A percentile compares a stretch with the other conserved stretches of the same genome.
phyloP scores from a whole-genome alignment of 495 filamentous ascomycete genomes.

The Hypoxylon rickii region DNA sequence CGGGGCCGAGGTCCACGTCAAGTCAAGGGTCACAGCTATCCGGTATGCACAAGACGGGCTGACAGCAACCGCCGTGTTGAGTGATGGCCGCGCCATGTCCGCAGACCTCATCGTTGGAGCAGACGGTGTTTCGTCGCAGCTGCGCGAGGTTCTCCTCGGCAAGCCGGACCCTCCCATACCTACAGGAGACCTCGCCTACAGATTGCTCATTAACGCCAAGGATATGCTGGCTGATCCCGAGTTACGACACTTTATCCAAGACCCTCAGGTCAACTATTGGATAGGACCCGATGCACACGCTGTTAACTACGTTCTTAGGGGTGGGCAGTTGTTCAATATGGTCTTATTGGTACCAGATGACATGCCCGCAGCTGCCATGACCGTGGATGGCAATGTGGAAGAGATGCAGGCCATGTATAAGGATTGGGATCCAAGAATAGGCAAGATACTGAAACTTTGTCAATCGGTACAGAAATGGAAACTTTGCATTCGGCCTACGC shows the following conservation, averaged over 20 bases:
- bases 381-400: conserved; percentile 60
- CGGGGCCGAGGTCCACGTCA: conserved; percentile 55
- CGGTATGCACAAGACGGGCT: conserved; percentile 41
- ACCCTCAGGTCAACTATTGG: conserved; percentile 70
- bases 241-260: conserved; percentile 50
- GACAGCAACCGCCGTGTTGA: conserved; percentile 32
- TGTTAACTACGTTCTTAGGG: conserved; percentile 66
- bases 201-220: conserved; percentile 60
- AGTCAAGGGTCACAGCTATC: conserved; percentile 48
- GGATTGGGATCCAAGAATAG: conserved; percentile 63
- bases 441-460: conserved; percentile 53
- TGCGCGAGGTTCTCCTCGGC: conserved; percentile 55
- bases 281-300: conserved; percentile 66
- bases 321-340: conserved; percentile 67
- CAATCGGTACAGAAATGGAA: conserved; percentile 69
- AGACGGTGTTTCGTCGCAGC: conserved; percentile 59
- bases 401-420: conserved; percentile 68
- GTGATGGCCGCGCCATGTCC: conserved; percentile 38
- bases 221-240: conserved; percentile 59
- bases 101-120: conserved; percentile 63
- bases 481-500: conserved; percentile 61
- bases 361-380: conserved; percentile 60
- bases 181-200: conserved; percentile 72
- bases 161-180: conserved; percentile 51
- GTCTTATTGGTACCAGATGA: conserved; percentile 73